These are phyloP conservation scores for Myochromella boudieri DNA, from an alignment of 768 basidiomycete species.

Conservation along the genomic window DNA sequence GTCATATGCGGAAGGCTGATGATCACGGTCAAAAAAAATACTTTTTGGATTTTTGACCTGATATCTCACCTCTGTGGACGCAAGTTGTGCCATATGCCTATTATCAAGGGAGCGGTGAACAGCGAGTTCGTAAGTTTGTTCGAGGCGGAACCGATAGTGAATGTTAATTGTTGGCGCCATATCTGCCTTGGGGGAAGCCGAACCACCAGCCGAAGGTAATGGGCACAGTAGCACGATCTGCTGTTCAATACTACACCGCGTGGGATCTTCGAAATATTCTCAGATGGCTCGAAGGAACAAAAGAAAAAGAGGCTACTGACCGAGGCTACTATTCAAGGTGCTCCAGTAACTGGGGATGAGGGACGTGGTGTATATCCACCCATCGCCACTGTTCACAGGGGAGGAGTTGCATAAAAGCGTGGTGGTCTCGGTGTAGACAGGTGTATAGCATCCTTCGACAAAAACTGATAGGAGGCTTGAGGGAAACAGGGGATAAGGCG, in stretches of 20 bases:
- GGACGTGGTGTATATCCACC: conserved; percentile 42
- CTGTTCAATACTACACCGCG: conserved; percentile 51
- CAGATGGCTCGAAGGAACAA: no score
- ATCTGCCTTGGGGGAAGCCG: background rate
- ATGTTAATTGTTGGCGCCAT: background rate
- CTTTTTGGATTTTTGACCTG: no score
- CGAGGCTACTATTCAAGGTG: conserved; percentile 39
- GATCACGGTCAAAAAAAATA: no score
- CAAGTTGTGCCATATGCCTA: no score
- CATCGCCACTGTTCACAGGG: conserved; percentile 20
- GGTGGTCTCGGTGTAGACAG: conserved; percentile 46
- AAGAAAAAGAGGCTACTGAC: no score
- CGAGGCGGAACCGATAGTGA: conserved; percentile 5
- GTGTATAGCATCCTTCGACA: conserved; percentile 30
- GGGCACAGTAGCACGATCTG: conserved; percentile 29
- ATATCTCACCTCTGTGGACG: no score
- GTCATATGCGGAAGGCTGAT: no score
- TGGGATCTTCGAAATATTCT: conserved; percentile 45
- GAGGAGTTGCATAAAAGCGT: conserved; percentile 26
- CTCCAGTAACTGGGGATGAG: conserved; percentile 55
- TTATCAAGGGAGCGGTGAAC: no score
- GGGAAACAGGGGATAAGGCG: conserved; percentile 39
- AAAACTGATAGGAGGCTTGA: conserved; percentile 48
- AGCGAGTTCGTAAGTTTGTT: no score
- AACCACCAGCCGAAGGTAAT: background rate